phyloP scores from a whole-genome alignment of 768 basidiomycete genomes.

The Russula earlei region DNA sequence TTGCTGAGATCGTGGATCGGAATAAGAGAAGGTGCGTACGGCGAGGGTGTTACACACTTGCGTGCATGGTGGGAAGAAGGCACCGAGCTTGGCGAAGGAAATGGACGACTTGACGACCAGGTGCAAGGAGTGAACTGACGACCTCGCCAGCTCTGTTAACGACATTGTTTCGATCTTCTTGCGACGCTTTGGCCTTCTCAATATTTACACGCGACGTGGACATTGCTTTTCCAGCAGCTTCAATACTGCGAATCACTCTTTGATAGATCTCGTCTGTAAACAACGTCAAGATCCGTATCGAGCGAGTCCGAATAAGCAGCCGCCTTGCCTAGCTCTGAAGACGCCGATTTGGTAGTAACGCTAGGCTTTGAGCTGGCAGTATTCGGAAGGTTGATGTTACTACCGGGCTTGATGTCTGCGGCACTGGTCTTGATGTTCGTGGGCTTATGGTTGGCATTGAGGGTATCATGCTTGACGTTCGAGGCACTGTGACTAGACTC shows the following conservation, averaged over 20 bases:
- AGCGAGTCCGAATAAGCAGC: too few relatives aligned
- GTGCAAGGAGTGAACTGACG: slow-evolving; percentile 3
- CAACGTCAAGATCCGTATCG: neutral
- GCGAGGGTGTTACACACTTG: neutral
- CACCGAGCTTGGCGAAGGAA: slow-evolving; percentile 3
- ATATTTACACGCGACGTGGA: neutral
- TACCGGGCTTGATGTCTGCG: neutral
- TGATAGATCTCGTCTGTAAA: neutral
- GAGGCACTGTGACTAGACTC: neutral
- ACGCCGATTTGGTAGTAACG: neutral
- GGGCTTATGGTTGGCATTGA: neutral
- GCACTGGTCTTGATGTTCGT: neutral
- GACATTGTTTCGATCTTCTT: slow-evolving; percentile 1
- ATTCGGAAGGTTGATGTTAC: neutral
- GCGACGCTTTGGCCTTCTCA: neutral
- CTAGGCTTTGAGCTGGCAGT: neutral
- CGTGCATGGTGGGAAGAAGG: slow-evolving; percentile 10
- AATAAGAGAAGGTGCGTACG: neutral
- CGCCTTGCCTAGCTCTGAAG: neutral
- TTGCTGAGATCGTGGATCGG: neutral
- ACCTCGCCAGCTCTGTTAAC: slow-evolving; percentile 2
- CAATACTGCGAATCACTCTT: neutral
- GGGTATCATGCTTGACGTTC: neutral
- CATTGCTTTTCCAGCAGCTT: slow-evolving; percentile 2
- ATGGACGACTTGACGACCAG: slow-evolving; percentile 1